These are phyloP conservation scores for Carex kokanica DNA, from an alignment of 176 grass and related monocot genomes.

Conservation along the genomic window DNA sequence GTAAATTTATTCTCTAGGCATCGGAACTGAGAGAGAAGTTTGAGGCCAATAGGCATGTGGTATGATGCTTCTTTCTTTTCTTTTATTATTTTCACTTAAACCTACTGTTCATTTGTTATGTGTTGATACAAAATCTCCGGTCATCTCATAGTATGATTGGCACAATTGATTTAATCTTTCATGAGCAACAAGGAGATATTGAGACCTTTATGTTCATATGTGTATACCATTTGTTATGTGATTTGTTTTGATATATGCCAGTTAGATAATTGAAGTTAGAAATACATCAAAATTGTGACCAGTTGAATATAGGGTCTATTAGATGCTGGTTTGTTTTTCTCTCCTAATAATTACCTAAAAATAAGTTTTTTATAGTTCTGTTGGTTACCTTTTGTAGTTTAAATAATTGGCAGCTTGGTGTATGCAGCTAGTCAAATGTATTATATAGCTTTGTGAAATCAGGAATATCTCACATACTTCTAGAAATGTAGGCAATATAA, in stretches of 20 bases:
- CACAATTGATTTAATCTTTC: neutral
- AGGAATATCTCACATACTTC: neutral
- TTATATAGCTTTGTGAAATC: neutral
- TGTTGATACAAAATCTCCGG: no score
- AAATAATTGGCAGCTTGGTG: neutral
- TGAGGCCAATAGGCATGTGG: conserved; percentile 80
- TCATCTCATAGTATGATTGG: neutral
- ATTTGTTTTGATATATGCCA: neutral
- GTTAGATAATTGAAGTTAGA: neutral
- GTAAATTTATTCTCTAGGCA: conserved; percentile 42
- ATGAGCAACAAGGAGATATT: neutral
- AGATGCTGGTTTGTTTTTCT: neutral
- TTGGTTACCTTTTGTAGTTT: neutral
- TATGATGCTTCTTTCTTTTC: conserved; percentile 26
- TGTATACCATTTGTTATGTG: neutral
- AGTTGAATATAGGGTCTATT: neutral
- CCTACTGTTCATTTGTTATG: neutral
- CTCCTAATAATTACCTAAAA: neutral
- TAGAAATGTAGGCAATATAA: neutral
- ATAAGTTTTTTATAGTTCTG: neutral
- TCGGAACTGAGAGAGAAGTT: conserved; percentile 90
- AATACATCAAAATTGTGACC: neutral
- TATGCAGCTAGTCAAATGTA: neutral
- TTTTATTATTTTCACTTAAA: conserved; percentile 16
- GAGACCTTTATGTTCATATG: neutral